Base-by-base conservation (phyloP, 768 basidiomycete species). In the Tylopilus balloui region DNA sequence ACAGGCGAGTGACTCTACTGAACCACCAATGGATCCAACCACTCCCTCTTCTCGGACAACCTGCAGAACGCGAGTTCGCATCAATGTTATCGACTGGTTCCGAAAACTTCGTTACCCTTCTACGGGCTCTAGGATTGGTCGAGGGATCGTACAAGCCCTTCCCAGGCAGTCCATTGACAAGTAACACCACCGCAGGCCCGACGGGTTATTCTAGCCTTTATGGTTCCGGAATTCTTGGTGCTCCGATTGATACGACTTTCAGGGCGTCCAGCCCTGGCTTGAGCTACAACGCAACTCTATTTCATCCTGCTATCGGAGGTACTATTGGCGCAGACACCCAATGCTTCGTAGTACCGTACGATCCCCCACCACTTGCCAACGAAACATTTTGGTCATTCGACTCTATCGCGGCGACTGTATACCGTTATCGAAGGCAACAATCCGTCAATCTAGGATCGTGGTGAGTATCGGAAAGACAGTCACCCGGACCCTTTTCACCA, bases 391-490 rank as follows among this genome's bases (percentile, higher is more conserved):
- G 36, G 49, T 23, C 58, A 5, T 60, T 60, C 19, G 58, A 60
- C 38, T 15, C 58, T 6, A 25, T 35, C 7, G 14, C 47, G 9
- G 58, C 58, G 19, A 35, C 39, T 2, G 21, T 60, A 21, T 60
- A 60, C 13, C 58, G 58, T 10, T 60, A 60, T 42, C 58, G 58
- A n/a, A 51, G 36, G 12, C 58, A 60, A 40, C 58, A 57, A 25
- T 50, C 58, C 2, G 58, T 60, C 34, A 60, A 60, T 27, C 42
- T 60, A 14, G 58, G 58, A 6, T 61, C 58, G 25, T 60, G 58
- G 58, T 51, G n/a, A 17, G 55, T 28, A 13, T 2, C 0, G 3
- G 19, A 15, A 19, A 31, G 19, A 12, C 4, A 10, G 7, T 19
- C 14, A 8, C 12, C 8, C 8, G 12, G 3, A 9, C 21, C 6